Conservation (phyloP, 441 rosid genomes). For the Oxalis stricta region DNA sequence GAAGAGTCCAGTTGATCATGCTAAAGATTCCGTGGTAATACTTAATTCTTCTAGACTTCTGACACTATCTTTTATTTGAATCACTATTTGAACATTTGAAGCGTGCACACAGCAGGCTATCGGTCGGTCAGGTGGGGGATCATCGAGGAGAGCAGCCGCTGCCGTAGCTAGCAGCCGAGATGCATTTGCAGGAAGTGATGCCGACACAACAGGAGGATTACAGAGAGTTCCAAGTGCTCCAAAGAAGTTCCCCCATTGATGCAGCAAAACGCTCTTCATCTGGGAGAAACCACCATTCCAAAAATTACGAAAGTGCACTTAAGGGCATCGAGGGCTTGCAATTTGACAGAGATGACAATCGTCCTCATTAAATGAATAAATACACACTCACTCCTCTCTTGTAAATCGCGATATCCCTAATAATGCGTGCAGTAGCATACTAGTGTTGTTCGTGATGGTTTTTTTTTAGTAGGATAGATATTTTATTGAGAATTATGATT, state of each 20-base stretch:
- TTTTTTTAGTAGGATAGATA: constrained; percentile 9
- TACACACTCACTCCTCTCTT: constrained; percentile 8
- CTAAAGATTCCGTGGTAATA: constrained; percentile 37
- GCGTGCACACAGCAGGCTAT: constrained; percentile 25
- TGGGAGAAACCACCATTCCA: constrained; percentile 31
- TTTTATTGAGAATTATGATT: constrained; percentile 8
- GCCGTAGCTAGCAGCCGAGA: constrained; percentile 29
- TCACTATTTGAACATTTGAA: background rate
- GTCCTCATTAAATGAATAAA: constrained; percentile 36
- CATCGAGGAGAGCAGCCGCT: constrained; percentile 38
- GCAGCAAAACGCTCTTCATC: constrained; percentile 43
- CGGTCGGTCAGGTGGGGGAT: constrained; percentile 40
- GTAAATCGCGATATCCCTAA: constrained; percentile 29
- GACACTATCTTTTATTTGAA: background rate
- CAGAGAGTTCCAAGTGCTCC: constrained; percentile 29
- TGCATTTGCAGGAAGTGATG: constrained; percentile 27
- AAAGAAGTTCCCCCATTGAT: constrained; percentile 32
- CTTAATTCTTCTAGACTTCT: background rate
- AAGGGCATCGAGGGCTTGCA: constrained; percentile 62
- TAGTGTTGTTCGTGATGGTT: constrained; percentile 10
- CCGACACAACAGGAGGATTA: constrained; percentile 30
- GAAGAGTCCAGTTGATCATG: constrained; percentile 31
- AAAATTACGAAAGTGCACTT: constrained; percentile 49
- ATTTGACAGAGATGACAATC: constrained; percentile 52
- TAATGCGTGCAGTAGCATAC: too few species aligned